Evolutionary conservation across 495 filamentous ascomycete species (phyloP).

Genomic region (Trichoderma erinaceum): DNA sequence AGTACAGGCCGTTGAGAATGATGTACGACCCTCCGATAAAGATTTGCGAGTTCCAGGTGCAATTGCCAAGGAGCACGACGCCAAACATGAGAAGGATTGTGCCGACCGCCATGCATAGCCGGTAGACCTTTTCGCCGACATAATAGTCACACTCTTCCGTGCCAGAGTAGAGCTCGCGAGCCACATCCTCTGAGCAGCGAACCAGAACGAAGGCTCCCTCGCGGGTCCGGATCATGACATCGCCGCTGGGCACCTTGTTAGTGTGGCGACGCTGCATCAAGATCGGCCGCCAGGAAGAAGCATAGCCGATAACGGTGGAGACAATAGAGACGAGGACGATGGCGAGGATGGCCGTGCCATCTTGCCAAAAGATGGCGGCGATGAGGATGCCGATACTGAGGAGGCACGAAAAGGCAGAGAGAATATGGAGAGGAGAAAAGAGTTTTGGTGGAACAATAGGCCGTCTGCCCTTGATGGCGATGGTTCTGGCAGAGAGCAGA

Average conservation of each 20-base stretch:
- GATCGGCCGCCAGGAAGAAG: constrained; percentile 48
- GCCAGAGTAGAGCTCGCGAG: constrained; percentile 57
- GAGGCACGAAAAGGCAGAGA: constrained; percentile 44
- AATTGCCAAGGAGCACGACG: constrained; percentile 57
- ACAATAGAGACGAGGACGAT: constrained; percentile 40
- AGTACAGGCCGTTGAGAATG: constrained; percentile 54
- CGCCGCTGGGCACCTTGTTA: constrained; percentile 48
- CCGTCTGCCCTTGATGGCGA: constrained; percentile 27
- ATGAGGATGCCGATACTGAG: constrained; percentile 43
- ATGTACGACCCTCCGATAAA: constrained; percentile 53
- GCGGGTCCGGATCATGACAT: constrained; percentile 56
- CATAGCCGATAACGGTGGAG: constrained; percentile 47
- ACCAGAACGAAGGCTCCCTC: constrained; percentile 57
- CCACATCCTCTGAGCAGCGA: constrained; percentile 55
- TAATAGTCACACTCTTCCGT: constrained; percentile 52
- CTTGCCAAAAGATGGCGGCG: constrained; percentile 30
- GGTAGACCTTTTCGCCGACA: constrained; percentile 37
- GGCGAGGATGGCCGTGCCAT: constrained; percentile 50
- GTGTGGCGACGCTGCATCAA: constrained; percentile 43
- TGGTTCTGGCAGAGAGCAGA: constrained; percentile 31
- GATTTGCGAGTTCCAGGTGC: constrained; percentile 52
- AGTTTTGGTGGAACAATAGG: constrained; percentile 41
- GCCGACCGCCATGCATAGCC: constrained; percentile 49
- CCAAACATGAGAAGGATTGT: constrained; percentile 56
- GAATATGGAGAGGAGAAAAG: constrained; percentile 46